Evolutionary conservation across 306 rosid genomes (phyloP).

Genomic region (Psophocarpus tetragonolobus): DNA sequence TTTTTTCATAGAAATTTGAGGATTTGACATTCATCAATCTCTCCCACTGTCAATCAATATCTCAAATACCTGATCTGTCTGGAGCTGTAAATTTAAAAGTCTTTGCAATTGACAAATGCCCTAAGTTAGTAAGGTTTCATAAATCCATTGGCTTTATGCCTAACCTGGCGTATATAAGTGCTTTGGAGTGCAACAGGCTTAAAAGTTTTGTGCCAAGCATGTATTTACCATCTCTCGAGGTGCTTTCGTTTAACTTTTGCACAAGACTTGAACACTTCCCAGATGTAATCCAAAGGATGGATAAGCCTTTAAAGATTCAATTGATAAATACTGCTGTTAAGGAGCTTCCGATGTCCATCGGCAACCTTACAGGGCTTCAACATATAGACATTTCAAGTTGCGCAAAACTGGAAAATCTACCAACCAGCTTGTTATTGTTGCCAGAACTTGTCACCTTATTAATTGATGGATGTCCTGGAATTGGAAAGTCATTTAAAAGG

Average conservation of each 20-base stretch:
- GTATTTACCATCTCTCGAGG: slow-evolving; percentile 19
- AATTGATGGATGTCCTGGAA: not conserved
- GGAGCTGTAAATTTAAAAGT: not conserved
- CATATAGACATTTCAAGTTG: slow-evolving; percentile 15
- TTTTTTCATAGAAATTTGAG: slow-evolving; percentile 10
- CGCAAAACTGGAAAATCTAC: not conserved
- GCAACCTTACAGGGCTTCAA: slow-evolving; percentile 16
- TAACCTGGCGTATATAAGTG: not conserved
- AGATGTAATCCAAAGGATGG: not conserved
- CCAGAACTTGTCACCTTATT: not conserved
- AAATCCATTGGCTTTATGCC: slow-evolving; percentile 23
- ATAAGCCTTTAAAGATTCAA: not conserved
- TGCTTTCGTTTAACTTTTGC: slow-evolving; percentile 17
- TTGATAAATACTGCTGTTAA: slow-evolving; percentile 10
- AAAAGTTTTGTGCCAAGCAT: slow-evolving; percentile 4
- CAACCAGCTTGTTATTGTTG: slow-evolving; percentile 1
- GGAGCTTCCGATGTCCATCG: slow-evolving; percentile 19
- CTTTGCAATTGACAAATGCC: not conserved
- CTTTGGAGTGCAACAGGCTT: not conserved
- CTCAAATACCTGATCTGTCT: slow-evolving; percentile 28
- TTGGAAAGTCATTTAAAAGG: not conserved
- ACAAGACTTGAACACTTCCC: slow-evolving; percentile 15
- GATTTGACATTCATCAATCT: slow-evolving; percentile 19
- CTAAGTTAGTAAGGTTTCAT: not conserved
- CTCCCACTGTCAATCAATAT: not conserved